phyloP scores from a whole-genome alignment of 176 grass and related monocot species.

The Carex pumila region DNA sequence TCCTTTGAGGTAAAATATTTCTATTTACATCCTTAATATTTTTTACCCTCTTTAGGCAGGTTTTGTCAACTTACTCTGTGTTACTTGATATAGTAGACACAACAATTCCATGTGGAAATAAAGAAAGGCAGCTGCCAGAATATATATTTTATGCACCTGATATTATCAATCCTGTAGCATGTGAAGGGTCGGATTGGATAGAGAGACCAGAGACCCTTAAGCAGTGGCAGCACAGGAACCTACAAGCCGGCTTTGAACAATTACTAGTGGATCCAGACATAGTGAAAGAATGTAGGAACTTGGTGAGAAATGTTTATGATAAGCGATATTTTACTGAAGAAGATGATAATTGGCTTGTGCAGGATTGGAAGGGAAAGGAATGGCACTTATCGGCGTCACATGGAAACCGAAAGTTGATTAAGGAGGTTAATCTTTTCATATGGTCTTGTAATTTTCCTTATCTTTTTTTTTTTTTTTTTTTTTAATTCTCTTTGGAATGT shows the following conservation, averaged over 20 bases:
- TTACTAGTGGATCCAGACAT: constrained; percentile 9
- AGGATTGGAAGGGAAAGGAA: constrained; percentile 24
- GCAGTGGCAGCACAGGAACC: constrained; percentile 29
- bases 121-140: constrained; percentile 14
- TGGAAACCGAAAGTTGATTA: neutral
- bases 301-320: constrained; percentile 21
- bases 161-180: constrained; percentile 28
- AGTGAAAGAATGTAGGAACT: constrained; percentile 24
- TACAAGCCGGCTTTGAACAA: constrained; percentile 25
- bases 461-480: no score
- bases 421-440: neutral
- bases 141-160: constrained; percentile 15
- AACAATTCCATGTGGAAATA: constrained; percentile 15
- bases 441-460: no score
- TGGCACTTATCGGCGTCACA: neutral
- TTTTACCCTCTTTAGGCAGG: constrained; percentile 17
- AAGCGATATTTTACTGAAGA: constrained; percentile 29
- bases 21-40: neutral
- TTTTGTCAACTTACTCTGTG: constrained; percentile 12
- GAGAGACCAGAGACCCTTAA: constrained; percentile 33
- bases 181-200: constrained; percentile 22
- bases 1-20: neutral
- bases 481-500: no score
- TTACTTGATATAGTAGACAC: constrained; percentile 24
- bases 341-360: constrained; percentile 26